Evolutionary conservation across 148 eudicot genomes (phyloP).

Genomic region (Fagopyrum tataricum): DNA sequence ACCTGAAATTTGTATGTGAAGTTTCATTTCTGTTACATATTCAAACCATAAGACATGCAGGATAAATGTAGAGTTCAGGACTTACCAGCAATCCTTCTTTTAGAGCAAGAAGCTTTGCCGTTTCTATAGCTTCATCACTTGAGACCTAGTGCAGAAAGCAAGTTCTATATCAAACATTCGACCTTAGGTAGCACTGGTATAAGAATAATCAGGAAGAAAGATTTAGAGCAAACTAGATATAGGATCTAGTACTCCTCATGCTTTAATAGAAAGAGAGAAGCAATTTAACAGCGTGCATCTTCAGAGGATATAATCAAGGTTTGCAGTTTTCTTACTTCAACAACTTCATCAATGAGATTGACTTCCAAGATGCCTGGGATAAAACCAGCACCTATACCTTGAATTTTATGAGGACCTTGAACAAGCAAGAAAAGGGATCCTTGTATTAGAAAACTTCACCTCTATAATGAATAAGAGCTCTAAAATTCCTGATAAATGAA

Average conservation of each 20-base stretch:
- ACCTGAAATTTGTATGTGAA: constrained; percentile 26
- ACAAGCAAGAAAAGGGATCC: not conserved
- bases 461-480: not conserved
- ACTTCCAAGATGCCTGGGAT: constrained; percentile 64
- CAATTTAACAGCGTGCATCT: not conserved
- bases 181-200: not conserved
- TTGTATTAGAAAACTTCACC: not conserved
- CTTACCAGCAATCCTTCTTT: constrained; percentile 53
- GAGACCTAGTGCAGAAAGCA: constrained; percentile 24
- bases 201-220: not conserved
- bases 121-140: constrained; percentile 24
- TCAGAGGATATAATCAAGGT: not conserved
- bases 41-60: not conserved
- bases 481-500: too few species aligned
- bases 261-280: not conserved
- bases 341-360: constrained; percentile 57
- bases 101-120: constrained; percentile 35
- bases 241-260: not conserved
- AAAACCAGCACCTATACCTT: constrained; percentile 89
- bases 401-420: constrained; percentile 63
- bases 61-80: not conserved
- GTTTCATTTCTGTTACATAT: not conserved
- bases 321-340: constrained; percentile 44
- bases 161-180: not conserved
- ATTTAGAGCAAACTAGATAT: not conserved